These are phyloP conservation scores for Mucor irregularis DNA, from an alignment of 371 early-diverging fungal species.

Conservation along the genomic window DNA sequence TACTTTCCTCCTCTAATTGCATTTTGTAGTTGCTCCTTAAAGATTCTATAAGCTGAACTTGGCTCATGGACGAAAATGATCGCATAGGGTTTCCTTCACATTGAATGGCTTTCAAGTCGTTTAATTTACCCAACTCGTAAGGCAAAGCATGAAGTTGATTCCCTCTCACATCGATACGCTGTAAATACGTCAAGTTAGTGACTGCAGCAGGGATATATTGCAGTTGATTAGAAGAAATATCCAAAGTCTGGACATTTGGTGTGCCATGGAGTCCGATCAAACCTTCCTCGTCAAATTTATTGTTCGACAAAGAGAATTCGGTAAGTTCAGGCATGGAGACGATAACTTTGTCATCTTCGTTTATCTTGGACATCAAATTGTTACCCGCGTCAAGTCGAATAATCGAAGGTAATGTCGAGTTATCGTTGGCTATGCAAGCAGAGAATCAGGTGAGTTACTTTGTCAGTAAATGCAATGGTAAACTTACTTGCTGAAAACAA, in stretches of 20 bases:
- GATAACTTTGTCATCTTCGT: constrained; percentile 10
- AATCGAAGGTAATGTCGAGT: constrained; percentile 42
- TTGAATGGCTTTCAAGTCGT: constrained; percentile 44
- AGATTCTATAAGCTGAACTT: constrained; percentile 51
- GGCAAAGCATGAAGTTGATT: constrained; percentile 59
- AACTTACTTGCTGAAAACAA: constrained; percentile 29
- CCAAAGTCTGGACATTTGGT: constrained; percentile 60
- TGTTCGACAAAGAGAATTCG: constrained; percentile 57
- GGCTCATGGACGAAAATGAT: constrained; percentile 47
- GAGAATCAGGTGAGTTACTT: background rate
- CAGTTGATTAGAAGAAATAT: constrained; percentile 65
- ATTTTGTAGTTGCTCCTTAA: constrained; percentile 32
- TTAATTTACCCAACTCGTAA: constrained; percentile 55
- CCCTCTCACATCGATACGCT: constrained; percentile 65
- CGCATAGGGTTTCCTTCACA: constrained; percentile 64
- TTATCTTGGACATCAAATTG: constrained; percentile 34
- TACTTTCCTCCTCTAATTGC: constrained; percentile 5
- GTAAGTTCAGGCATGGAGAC: constrained; percentile 53
- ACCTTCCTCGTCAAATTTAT: constrained; percentile 33
- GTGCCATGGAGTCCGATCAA: constrained; percentile 21
- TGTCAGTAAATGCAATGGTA: background rate
- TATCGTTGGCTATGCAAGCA: constrained; percentile 2
- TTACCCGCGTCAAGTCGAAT: constrained; percentile 61
- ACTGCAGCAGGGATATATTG: constrained; percentile 52
- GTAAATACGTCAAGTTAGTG: constrained; percentile 36